Base-by-base conservation (phyloP, 306 rosid genomes). In the Malus asiatica region DNA sequence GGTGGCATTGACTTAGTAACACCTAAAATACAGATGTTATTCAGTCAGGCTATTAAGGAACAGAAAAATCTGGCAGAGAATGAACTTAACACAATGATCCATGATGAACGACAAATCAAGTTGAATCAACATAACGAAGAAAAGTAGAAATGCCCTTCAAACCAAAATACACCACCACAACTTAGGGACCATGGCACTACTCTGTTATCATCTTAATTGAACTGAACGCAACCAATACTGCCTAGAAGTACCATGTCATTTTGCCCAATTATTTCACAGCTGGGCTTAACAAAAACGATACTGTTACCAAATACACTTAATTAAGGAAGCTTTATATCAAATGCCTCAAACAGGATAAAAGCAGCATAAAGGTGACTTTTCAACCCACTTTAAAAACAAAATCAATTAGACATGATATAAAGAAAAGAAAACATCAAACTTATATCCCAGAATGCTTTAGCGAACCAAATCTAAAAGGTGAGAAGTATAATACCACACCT, bases 1-100 rank as follows among this genome's bases (percentile, higher is more conserved):
- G 92, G 85, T 92, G 99, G 84, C 97, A 85, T 81, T 89, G 98
- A 79, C 98, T 96, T 65, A 86, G 99, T 72, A 96, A 90, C 76
- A 96, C 99, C 99, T 96, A 87, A 75, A 83, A 87, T 68, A 71
- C 62, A 79, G 80, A 70, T 33, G 63, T 13, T 38, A 62, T 10
- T 68, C 32, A 18, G 75, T 61, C 67, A 51, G 66, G 77, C 64
- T 72, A 82, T 62, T 74, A 48, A 15, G 20, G 22, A 80, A 51
- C 40, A 70, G 61, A 10, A 42, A 68, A 68, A 23, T 4, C 9
- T 0, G 15, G 70, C 32, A 8, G 3, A 25, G 73, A 69, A 16
- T 69, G 58, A 69, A 51, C n/a, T 42, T 25, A 51, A 5, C 3
- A 67, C 13, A 45, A 51, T 51, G 12, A 62, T 15, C 23, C 11